These are phyloP conservation scores for Astragalus membranaceus DNA, from an alignment of 306 rosid species.

Conservation along the genomic window DNA sequence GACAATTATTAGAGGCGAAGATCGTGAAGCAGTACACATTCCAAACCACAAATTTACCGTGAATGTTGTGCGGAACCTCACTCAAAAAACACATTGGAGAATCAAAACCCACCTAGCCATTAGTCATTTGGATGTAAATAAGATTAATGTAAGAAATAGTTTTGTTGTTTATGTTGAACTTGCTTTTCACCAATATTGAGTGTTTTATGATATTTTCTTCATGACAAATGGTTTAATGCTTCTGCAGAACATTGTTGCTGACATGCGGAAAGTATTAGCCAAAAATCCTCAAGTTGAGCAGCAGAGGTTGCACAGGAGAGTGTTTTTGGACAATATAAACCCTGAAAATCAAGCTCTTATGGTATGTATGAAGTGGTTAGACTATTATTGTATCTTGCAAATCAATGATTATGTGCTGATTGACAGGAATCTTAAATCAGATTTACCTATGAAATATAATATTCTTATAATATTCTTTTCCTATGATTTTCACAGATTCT, in stretches of 20 bases:
- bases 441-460: neutral
- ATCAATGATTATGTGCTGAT: slow-evolving; percentile 3
- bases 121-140: slow-evolving; percentile 86
- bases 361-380: slow-evolving; percentile 52
- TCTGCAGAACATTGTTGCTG: slow-evolving; percentile 85
- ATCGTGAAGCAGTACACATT: slow-evolving; percentile 95
- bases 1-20: slow-evolving; percentile 91
- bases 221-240: slow-evolving; percentile 19
- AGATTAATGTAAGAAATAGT: slow-evolving; percentile 64
- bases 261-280: slow-evolving; percentile 93
- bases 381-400: neutral
- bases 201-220: neutral
- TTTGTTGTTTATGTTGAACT: neutral
- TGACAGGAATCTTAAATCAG: slow-evolving; percentile 11
- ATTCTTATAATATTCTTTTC: too few species aligned
- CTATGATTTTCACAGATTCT: slow-evolving; percentile 51
- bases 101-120: slow-evolving; percentile 90
- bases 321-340: slow-evolving; percentile 74
- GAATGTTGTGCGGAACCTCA: slow-evolving; percentile 84
- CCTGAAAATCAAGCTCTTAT: slow-evolving; percentile 84
- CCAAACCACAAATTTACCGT: slow-evolving; percentile 95
- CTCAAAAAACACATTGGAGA: slow-evolving; percentile 95
- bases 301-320: slow-evolving; percentile 93
- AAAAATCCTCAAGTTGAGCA: slow-evolving; percentile 96
- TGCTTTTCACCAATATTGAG: slow-evolving; percentile 6